Evolutionary conservation across 176 grass and related monocot species (phyloP).

Genomic region (Bonia amplexicaulis): DNA sequence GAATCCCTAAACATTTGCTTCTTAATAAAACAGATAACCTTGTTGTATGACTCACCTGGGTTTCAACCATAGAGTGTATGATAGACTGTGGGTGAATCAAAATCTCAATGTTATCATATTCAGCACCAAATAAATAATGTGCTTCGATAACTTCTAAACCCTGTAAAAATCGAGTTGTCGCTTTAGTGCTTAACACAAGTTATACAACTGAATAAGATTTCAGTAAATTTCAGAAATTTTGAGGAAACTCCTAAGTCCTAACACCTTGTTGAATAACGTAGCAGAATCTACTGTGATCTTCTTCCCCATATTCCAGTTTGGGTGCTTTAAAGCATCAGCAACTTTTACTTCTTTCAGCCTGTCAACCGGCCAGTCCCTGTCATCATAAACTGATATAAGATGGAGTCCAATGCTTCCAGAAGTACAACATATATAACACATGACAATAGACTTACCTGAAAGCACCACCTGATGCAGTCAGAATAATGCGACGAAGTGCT

Average conservation of each 20-base stretch:
- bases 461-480: conserved; percentile 96
- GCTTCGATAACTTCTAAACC: conserved; percentile 99
- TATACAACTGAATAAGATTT: neutral
- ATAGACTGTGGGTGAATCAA: conserved; percentile 99
- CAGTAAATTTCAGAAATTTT: neutral
- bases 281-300: conserved; percentile 99
- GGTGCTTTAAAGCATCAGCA: conserved; percentile 96
- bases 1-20: neutral
- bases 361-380: conserved; percentile 88
- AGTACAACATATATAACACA: conserved; percentile 8
- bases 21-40: neutral
- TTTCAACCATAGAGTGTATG: conserved; percentile 98
- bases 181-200: conserved; percentile 4
- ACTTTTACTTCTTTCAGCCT: conserved; percentile 89
- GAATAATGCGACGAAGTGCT: conserved; percentile 84
- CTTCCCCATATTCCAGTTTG: conserved; percentile 99
- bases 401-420: neutral
- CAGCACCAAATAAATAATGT: conserved; percentile 92
- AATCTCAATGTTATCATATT: conserved; percentile 93
- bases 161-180: conserved; percentile 34
- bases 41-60: conserved; percentile 54
- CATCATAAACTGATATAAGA: conserved; percentile 27
- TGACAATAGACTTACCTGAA: conserved; percentile 59
- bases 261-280: conserved; percentile 96
- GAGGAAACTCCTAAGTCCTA: neutral